A percentile compares a stretch with the other conserved stretches of the same genome.
These are phyloP conservation scores for Xerophyta viscosa DNA, from an alignment of 106 monocot species.

Conservation along the genomic window DNA sequence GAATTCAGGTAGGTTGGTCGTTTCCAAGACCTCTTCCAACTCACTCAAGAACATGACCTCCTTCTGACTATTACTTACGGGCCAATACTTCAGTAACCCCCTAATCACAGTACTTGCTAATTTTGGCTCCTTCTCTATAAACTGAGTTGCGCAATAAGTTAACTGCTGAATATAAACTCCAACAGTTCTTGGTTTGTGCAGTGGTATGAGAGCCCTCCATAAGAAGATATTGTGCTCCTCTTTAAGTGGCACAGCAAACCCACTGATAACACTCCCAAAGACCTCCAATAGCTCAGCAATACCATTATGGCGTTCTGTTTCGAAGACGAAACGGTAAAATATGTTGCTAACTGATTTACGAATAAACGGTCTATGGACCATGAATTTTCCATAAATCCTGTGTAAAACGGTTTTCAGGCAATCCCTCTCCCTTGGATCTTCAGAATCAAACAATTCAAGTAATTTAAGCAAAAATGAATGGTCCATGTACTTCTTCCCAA, in stretches of 20 bases:
- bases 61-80: conserved; percentile 81
- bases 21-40: conserved; percentile 80
- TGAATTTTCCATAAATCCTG: conserved; percentile 80
- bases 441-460: conserved; percentile 83
- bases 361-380: conserved; percentile 87
- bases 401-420: conserved; percentile 81
- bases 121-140: conserved; percentile 81
- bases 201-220: conserved; percentile 62
- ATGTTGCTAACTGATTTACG: conserved; percentile 73
- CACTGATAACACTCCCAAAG: conserved; percentile 86
- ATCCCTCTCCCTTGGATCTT: conserved; percentile 85
- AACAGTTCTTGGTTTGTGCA: conserved; percentile 71
- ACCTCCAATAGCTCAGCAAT: conserved; percentile 80
- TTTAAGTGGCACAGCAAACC: conserved; percentile 78
- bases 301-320: conserved; percentile 79
- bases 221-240: conserved; percentile 94
- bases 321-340: conserved; percentile 76
- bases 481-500: conserved; percentile 76
- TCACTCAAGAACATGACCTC: conserved; percentile 91
- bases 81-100: conserved; percentile 85
- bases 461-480: conserved; percentile 64
- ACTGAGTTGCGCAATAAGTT: conserved; percentile 77
- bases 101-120: conserved; percentile 50
- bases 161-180: conserved; percentile 77
- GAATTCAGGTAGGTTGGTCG: conserved; percentile 45